A percentile compares a stretch with the other conserved stretches of the same genome.
phyloP scores from a whole-genome alignment of 2,329 filamentous ascomycete species.

The Pezicula rhizophila region DNA sequence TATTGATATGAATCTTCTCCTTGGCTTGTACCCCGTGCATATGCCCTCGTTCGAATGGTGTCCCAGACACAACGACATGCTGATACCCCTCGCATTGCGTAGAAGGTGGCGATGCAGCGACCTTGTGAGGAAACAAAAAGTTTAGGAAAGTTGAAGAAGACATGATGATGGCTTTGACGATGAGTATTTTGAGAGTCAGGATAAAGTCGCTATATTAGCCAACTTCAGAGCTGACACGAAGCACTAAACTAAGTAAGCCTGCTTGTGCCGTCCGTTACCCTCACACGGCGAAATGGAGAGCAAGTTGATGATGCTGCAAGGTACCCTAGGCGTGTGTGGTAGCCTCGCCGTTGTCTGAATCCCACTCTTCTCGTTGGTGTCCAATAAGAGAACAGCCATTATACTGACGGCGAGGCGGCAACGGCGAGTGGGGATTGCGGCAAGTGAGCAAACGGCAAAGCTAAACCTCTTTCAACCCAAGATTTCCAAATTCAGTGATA shows the following conservation, averaged over 20 bases:
- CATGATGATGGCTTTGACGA: not conserved
- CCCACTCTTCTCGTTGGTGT: too few relatives aligned
- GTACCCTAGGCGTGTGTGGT: too few relatives aligned
- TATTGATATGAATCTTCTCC: constrained; percentile 17
- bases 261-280: too few relatives aligned
- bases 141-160: not conserved
- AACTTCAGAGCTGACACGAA: too few relatives aligned
- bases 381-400: too few relatives aligned
- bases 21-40: constrained; percentile 16
- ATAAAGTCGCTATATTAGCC: too few relatives aligned
- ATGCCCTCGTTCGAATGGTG: constrained; percentile 19
- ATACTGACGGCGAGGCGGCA: not conserved
- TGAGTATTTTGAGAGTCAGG: too few relatives aligned
- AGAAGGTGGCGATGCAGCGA: not conserved
- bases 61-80: constrained; percentile 18
- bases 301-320: too few relatives aligned
- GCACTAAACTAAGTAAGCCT: too few relatives aligned
- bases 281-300: too few relatives aligned
- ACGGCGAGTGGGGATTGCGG: not conserved
- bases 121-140: not conserved
- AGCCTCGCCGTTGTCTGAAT: too few relatives aligned
- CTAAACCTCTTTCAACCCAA: not conserved
- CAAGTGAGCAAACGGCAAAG: not conserved
- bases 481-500: too few relatives aligned
- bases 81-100: constrained; percentile 10